Base-by-base conservation (phyloP, 805 yeast species). In the Scheffersomyces spartinae region DNA sequence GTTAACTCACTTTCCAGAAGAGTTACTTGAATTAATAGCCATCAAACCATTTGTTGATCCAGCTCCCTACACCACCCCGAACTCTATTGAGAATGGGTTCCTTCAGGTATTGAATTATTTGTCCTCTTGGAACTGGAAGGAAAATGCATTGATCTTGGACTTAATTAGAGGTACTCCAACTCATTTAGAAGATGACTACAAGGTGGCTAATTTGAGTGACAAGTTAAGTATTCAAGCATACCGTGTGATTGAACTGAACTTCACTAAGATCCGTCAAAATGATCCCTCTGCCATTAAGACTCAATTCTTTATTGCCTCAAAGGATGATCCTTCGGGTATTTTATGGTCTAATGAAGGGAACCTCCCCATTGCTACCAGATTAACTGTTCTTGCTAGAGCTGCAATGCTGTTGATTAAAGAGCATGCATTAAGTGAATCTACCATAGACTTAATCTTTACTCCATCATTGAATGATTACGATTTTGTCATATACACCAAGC, bases 61-160 rank as follows among this genome's bases (percentile, higher is more conserved):
- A 6, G 74, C 81, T 0, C 94, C 96, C n/a, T 86, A 68, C 53
- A 64, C 72, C 1, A 66, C 72, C 2, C 97, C 98, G 3, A 71
- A 77, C 15, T 74, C 88, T 28, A 73, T 78, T 6, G 76, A 74
- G 34, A 67, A 78, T 28, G 98, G 95, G 5, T 84, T 91, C 45
- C 55, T 82, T 31, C 74, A 91, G 31, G 67, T 76, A 8, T 47
- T 91, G 19, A 59, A 69, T 24, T 81, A 78, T 40, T 48, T 91
- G 23, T 66, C 94, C 14, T 54, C 53, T 21, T 91, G 98, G 98
- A 85, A 91, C 49, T 91, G 98, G 98, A 78, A 71, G 40, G 93
- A 81, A 34, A 84, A 78, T 24, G 79, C 95, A 1, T 54, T 91
- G 33, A 69, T 86, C 27, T 53, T 91, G 32, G 96, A 91, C 42